Evolutionary conservation across 345 rosid genomes (phyloP), one percentile per base, ranked within the genome.

Genomic region (Rhodomyrtus tomentosa): DNA sequence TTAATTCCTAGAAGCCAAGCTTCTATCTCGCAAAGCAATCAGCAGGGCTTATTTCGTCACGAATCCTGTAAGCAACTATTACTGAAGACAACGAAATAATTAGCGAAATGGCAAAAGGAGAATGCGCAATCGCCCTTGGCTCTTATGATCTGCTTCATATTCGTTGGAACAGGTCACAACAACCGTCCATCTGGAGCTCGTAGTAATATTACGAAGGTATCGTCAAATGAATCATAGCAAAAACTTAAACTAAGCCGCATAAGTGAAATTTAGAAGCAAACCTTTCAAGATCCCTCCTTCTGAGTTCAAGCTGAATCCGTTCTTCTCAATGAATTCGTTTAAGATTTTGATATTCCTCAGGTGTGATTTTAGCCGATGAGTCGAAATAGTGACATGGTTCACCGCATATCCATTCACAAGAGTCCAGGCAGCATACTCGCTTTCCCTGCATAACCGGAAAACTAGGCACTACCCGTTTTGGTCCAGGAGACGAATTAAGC

Each of bases 391-490:
- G 53, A 95, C 93, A 90, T 96, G 99, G 89, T 96, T 96, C 86
- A 96, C 86, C 7, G 97, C 95, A 90, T 94, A 95, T 42, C 99
- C 99, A 86, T 96, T 92, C 85, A 93, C 91, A 52, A 96, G 95
- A 29, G 96, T 92, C 98, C 99, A 96, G 53, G 98, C 99, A 86
- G 93, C 98, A 91, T 90, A 94, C 88, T 96, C 99, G 83, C 95
- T 96, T 92, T 95, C 98, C 89, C 98, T 96, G 83, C 25, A 85
- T n/a, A 58, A 73, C 45, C 49, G 51, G 74, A 27, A 27, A 42
- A 32, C 24, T 36, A 7, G 27, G 81, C 42, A 29, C 20, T 10
- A 56, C 21, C 16, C 51, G 0, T 6, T 16, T n/a, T n/a, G n/a
- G 10, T 82, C 45, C 50, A 20, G 20, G 32, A 55, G 50, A 16